phyloP scores from a whole-genome alignment of 2,329 filamentous ascomycete genomes.

The Aspergillus pseudotamarii region DNA sequence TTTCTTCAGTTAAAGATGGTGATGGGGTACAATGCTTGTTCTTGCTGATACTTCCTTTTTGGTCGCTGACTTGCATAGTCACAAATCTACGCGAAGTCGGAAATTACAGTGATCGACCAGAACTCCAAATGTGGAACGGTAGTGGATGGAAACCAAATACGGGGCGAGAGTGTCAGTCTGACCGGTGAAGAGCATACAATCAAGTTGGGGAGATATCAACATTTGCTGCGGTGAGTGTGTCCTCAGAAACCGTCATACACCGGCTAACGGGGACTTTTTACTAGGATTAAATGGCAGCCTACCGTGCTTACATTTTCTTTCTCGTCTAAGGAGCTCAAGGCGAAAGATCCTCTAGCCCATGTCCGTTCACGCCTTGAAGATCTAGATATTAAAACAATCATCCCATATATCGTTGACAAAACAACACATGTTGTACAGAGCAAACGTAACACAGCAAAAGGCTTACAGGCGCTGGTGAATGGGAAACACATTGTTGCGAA shows the following conservation, averaged over 20 bases:
- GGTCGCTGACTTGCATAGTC: conserved; percentile 48
- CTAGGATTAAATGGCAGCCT: conserved; percentile 76
- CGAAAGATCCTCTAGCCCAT: conserved; percentile 61
- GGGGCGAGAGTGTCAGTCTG: conserved; percentile 62
- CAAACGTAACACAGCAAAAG: conserved; percentile 87
- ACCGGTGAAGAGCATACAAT: conserved; percentile 64
- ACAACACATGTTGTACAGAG: conserved; percentile 89
- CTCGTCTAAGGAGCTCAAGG: conserved; percentile 69
- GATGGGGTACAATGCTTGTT: conserved; percentile 60
- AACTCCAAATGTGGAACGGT: conserved; percentile 82
- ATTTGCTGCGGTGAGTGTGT: conserved; percentile 47
- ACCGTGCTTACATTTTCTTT: conserved; percentile 82
- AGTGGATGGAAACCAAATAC: conserved; percentile 73
- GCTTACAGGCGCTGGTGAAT: conserved; percentile 82
- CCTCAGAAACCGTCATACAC: not conserved
- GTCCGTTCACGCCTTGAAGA: conserved; percentile 72
- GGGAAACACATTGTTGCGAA: conserved; percentile 75
- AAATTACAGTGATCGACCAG: conserved; percentile 74
- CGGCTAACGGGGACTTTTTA: conserved; percentile 10
- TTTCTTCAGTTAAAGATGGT: conserved; percentile 66
- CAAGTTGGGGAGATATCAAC: conserved; percentile 70
- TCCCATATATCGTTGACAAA: conserved; percentile 67
- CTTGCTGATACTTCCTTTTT: not conserved
- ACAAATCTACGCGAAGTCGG: conserved; percentile 66
- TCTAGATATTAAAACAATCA: conserved; percentile 83